Base-by-base conservation (phyloP, 2,329 filamentous ascomycete genomes). In the Ophiostoma populinum region DNA sequence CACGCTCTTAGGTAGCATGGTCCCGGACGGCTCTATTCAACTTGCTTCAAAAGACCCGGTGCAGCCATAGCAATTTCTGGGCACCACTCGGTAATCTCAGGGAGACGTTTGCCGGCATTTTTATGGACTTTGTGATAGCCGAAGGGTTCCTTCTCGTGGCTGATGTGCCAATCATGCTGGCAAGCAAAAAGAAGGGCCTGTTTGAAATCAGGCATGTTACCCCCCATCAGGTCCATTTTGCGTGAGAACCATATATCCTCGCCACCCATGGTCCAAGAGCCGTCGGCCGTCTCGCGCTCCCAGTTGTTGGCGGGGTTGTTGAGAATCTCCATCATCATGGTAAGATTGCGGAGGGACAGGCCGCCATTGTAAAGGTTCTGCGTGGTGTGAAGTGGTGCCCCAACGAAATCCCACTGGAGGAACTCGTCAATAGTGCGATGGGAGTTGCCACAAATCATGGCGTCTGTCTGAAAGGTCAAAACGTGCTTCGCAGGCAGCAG, bases 241-340 rank as follows among this genome's bases (percentile, higher is more conserved):
- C 30, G 35, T 12, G 39, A 45, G 35, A 49, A 48, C 47, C 47
- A 48, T 26, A 47, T 41, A 40, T 49, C 47, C 39, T 49, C 47
- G 34, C 45, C 46, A 26, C 42, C 44, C 9, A 38, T 18, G 21
- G 40, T 42, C 41, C 42, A 44, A 4, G 29, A 24, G 27, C 43
- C 43, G 9, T 39, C 39, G 19, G 29, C 55, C 4, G 56, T 53
- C 43, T 65, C 58, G 2, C 49, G 50, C 32, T 50, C 44, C 21
- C 51, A 48, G 40, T 39, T 42, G 8, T 55, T 52, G 31, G 57
- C 49, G 13, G 39, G 39, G 40, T 54, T 38, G 38, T 55, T 56
- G 43, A 62, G 54, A 3, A 62, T 63, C 38, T 65, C 59, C 17
- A 57, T 34, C 20, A 52, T 52, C 35, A 47, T 50, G 25, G 42